These are phyloP conservation scores for Coriolopsis trogii DNA, from an alignment of 1,284 basidiomycete species.

Conservation along the genomic window DNA sequence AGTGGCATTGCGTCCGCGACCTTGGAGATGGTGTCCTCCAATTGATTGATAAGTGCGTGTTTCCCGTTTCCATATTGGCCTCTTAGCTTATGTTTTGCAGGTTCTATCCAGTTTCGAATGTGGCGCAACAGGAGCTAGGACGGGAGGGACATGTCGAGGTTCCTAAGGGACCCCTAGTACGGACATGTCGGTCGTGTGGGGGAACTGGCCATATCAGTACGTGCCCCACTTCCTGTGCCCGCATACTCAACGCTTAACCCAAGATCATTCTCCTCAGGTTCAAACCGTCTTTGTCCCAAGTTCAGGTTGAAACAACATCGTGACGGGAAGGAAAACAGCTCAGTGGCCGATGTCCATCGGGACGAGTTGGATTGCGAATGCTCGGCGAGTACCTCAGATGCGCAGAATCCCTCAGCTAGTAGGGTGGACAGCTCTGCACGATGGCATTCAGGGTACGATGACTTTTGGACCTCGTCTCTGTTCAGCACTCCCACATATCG, in stretches of 20 bases:
- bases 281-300: neutral
- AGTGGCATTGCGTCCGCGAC: constrained; percentile 4
- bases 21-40: neutral
- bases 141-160: neutral
- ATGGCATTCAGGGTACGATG: neutral
- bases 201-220: neutral
- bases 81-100: neutral
- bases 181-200: neutral
- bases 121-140: neutral
- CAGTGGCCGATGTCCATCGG: too few relatives aligned
- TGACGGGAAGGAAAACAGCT: neutral
- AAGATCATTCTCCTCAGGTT: neutral
- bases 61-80: neutral
- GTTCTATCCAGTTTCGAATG: neutral
- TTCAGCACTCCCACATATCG: neutral
- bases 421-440: too few relatives aligned
- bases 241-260: neutral
- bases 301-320: neutral
- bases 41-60: neutral
- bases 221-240: too few relatives aligned
- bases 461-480: neutral
- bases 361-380: too few relatives aligned
- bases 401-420: neutral
- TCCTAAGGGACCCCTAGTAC: neutral
- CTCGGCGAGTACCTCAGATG: neutral